phyloP scores from a whole-genome alignment of 208 protist species.

The Trypanosoma caninum region DNA sequence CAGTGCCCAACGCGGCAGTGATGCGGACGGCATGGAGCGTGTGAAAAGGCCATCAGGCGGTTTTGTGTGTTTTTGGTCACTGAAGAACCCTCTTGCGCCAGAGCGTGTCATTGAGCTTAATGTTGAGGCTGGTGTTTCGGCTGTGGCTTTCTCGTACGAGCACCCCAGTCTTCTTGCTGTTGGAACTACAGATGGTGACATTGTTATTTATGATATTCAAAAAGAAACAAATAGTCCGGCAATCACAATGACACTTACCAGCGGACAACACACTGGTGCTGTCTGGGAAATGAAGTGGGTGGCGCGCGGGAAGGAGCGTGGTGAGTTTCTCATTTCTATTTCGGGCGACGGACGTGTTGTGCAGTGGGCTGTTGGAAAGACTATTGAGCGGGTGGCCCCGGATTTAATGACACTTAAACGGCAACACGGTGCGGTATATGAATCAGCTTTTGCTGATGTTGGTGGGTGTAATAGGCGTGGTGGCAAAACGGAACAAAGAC shows the following conservation, averaged over 20 bases:
- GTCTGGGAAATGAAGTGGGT: constrained; percentile 96
- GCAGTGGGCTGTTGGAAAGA: constrained; percentile 95
- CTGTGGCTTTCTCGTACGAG: constrained; percentile 90
- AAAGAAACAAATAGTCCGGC: constrained; percentile 66
- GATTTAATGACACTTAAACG: constrained; percentile 94
- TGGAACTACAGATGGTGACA: constrained; percentile 89
- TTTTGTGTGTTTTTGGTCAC: constrained; percentile 95
- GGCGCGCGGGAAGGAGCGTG: constrained; percentile 76
- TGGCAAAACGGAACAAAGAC: constrained; percentile 5
- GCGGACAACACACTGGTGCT: constrained; percentile 92
- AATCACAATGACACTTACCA: constrained; percentile 48
- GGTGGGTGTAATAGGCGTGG: background rate
- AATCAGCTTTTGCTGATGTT: constrained; percentile 66
- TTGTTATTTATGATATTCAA: constrained; percentile 94
- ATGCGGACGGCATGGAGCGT: background rate
- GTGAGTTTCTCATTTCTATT: constrained; percentile 94
- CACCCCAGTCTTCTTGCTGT: constrained; percentile 92
- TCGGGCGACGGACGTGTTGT: constrained; percentile 94
- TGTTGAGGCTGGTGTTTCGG: constrained; percentile 82
- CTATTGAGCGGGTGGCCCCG: constrained; percentile 78
- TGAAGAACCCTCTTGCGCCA: constrained; percentile 93
- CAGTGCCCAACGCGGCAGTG: constrained; percentile 23
- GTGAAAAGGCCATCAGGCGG: constrained; percentile 31
- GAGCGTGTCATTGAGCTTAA: constrained; percentile 83
- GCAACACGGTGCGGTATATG: constrained; percentile 57